Percentiles rank a stretch among this genome's conserved stretches.
Evolutionary conservation across 108 stramenopile species (phyloP).

Genomic region (Cyclotella kingstonii): DNA sequence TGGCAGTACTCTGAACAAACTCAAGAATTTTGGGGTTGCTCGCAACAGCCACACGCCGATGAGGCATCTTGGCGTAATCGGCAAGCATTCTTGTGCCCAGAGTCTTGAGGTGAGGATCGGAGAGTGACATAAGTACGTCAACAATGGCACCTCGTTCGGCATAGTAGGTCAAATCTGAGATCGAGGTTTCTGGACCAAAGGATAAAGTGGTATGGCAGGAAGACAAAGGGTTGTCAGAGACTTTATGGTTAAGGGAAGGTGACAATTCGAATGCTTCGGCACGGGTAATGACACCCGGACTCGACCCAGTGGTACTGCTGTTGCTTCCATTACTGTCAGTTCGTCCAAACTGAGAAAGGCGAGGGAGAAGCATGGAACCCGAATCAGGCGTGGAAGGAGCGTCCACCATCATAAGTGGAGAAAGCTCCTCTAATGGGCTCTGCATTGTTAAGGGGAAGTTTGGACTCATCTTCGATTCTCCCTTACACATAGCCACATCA

Average conservation of each 20-base stretch:
- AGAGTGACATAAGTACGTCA: constrained; percentile 68
- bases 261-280: constrained; percentile 45
- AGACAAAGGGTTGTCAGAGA: constrained; percentile 47
- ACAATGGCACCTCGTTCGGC: constrained; percentile 86
- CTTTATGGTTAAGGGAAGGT: constrained; percentile 18
- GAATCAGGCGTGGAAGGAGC: too few relatives aligned
- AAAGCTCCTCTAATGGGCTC: too few relatives aligned
- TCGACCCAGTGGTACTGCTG: constrained; percentile 13
- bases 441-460: too few relatives aligned
- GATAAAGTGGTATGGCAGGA: constrained; percentile 40
- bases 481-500: too few relatives aligned
- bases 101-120: constrained; percentile 73
- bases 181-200: constrained; percentile 80
- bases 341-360: too few relatives aligned
- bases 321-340: too few relatives aligned
- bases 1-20: constrained; percentile 74
- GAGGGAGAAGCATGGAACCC: too few relatives aligned
- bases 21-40: constrained; percentile 75
- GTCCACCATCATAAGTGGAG: too few relatives aligned
- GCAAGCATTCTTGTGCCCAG: constrained; percentile 84
- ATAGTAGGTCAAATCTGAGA: constrained; percentile 81
- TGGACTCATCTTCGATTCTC: too few relatives aligned
- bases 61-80: constrained; percentile 88
- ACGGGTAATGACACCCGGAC: background rate
- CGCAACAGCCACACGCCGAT: constrained; percentile 83